phyloP scores from a whole-genome alignment of 106 monocot species.

The Posidonia australis region DNA sequence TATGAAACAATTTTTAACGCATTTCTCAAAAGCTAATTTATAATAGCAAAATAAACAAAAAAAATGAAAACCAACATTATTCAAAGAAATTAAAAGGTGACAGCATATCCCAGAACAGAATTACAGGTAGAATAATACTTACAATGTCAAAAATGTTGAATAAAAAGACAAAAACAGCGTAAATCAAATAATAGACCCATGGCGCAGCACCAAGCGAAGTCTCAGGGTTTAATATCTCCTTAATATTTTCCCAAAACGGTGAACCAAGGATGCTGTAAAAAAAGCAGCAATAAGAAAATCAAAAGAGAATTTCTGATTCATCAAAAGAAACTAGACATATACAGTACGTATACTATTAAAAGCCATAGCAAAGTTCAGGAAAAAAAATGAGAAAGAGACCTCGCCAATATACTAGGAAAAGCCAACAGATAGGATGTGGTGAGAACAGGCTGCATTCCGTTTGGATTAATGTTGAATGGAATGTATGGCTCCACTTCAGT shows the following conservation, averaged over 20 bases:
- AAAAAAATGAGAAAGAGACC: slow-evolving; percentile 19
- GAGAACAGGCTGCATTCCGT: slow-evolving; percentile 98
- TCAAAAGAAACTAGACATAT: neutral
- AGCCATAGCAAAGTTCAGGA: neutral
- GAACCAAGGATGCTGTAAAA: slow-evolving; percentile 67
- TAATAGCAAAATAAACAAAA: too few relatives aligned
- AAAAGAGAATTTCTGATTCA: neutral
- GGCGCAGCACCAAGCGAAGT: slow-evolving; percentile 74
- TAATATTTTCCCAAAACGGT: slow-evolving; percentile 82
- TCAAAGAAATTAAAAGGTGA: too few relatives aligned
- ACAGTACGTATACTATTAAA: neutral
- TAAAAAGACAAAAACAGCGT: slow-evolving; percentile 77
- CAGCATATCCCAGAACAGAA: too few relatives aligned
- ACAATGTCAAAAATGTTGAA: slow-evolving; percentile 99
- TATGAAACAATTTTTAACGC: too few relatives aligned
- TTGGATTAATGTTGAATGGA: slow-evolving; percentile 97
- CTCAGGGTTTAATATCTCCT: slow-evolving; percentile 76
- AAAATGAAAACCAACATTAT: too few relatives aligned
- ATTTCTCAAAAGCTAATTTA: too few relatives aligned
- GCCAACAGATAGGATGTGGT: slow-evolving; percentile 83
- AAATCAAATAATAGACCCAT: slow-evolving; percentile 84
- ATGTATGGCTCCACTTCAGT: slow-evolving; percentile 96
- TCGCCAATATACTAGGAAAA: slow-evolving; percentile 92
- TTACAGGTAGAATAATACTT: slow-evolving; percentile 24
- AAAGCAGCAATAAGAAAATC: slow-evolving; percentile 1